Percentiles rank a stretch among this genome's conserved stretches.
Evolutionary conservation across 306 rosid genomes (phyloP).

Genomic region (Vigna unguiculata): DNA sequence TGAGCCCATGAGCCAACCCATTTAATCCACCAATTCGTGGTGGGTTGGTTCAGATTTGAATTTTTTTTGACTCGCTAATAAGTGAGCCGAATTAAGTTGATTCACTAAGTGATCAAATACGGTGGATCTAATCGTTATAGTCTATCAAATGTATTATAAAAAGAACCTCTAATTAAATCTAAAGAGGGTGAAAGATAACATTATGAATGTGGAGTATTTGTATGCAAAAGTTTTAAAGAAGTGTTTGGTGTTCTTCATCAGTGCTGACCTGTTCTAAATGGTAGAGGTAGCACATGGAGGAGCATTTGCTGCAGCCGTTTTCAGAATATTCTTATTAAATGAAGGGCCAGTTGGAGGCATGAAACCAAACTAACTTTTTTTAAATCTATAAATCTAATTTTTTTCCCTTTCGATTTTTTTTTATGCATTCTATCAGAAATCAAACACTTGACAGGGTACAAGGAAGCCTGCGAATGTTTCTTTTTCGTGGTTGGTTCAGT

Average conservation of each 20-base stretch:
- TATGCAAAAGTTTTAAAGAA: conserved; percentile 37
- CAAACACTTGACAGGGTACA: conserved; percentile 40
- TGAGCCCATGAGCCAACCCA: no score
- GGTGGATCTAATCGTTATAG: no score
- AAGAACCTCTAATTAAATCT: not conserved
- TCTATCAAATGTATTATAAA: not conserved
- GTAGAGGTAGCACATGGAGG: conserved; percentile 80
- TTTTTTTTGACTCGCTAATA: no score
- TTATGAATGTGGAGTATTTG: conserved; percentile 27
- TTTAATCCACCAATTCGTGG: no score
- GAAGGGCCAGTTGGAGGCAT: conserved; percentile 58
- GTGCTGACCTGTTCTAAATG: conserved; percentile 59
- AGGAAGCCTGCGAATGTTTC: conserved; percentile 37
- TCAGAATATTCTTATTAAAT: conserved; percentile 46
- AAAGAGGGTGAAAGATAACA: conserved; percentile 33
- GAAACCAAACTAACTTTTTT: conserved; percentile 30
- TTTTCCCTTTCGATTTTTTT: conserved; percentile 32
- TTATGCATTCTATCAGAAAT: not conserved
- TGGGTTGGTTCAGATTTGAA: no score
- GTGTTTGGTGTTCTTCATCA: not conserved
- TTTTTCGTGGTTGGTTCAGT: conserved; percentile 42
- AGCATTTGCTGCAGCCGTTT: conserved; percentile 57
- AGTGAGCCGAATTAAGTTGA: no score
- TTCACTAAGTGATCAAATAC: no score
- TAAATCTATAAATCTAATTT: conserved; percentile 48